These are phyloP conservation scores for Melaleuca alternifolia DNA, from an alignment of 345 rosid species.

Conservation along the genomic window DNA sequence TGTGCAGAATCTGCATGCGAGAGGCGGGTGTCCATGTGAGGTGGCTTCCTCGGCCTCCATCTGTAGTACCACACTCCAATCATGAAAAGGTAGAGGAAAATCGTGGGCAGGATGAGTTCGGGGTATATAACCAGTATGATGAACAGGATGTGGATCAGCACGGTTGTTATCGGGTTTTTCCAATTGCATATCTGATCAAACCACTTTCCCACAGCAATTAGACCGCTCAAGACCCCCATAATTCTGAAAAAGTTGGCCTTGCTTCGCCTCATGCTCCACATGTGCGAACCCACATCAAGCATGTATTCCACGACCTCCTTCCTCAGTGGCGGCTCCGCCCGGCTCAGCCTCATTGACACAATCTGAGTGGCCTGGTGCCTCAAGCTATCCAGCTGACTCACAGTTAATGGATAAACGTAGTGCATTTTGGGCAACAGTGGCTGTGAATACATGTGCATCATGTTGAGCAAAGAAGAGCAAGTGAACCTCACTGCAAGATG, in stretches of 20 bases:
- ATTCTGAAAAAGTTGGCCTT: constrained; percentile 92
- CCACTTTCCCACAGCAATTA: constrained; percentile 88
- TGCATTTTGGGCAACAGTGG: constrained; percentile 94
- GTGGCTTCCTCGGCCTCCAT: constrained; percentile 93
- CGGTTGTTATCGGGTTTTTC: constrained; percentile 83
- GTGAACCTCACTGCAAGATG: constrained; percentile 87
- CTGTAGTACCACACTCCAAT: constrained; percentile 92
- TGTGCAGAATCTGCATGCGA: constrained; percentile 79
- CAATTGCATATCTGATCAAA: constrained; percentile 90
- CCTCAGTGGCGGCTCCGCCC: constrained; percentile 86
- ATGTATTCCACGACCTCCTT: constrained; percentile 90
- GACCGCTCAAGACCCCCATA: constrained; percentile 62
- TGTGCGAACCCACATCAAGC: constrained; percentile 92
- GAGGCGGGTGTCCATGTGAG: constrained; percentile 93
- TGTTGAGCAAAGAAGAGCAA: constrained; percentile 76
- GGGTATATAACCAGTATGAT: constrained; percentile 81
- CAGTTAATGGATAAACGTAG: constrained; percentile 76
- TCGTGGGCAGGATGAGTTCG: constrained; percentile 78
- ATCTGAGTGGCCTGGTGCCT: constrained; percentile 89
- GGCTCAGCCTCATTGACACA: constrained; percentile 68
- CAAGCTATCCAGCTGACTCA: constrained; percentile 74
- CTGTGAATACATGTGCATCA: constrained; percentile 83
- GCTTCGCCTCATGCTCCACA: constrained; percentile 99
- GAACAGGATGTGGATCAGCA: constrained; percentile 78
- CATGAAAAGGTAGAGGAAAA: constrained; percentile 83